Evolutionary conservation across 352 stramenopile genomes (phyloP), one percentile per base, ranked within the genome.

Genomic region (Phytophthora quininea): DNA sequence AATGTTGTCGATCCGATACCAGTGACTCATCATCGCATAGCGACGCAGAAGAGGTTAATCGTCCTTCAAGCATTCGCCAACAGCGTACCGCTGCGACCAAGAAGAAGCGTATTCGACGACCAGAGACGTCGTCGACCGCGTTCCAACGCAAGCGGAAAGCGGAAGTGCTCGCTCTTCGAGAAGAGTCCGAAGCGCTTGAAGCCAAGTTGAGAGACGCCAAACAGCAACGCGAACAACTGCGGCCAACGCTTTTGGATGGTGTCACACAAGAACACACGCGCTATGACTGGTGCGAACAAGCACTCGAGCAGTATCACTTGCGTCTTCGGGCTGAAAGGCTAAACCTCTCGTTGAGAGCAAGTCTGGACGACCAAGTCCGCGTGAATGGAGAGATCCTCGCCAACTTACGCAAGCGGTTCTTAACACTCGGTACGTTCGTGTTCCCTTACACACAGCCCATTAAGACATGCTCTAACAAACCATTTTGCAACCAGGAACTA

Each of bases 321-420:
- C 69, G 69, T n/a, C 49, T 65, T 31, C 50, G 19, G 4, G 54
- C 69, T 14, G 68, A 76, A 46, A 54, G 61, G 0, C 61, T 30
- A 0, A 76, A 76, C 32, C 49, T 52, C 14, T 66, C 64, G 29
- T 42, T 76, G 8, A 73, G 66, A 54, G 54, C 54, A 3, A 32
- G 62, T 30, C 60, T 65, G 47, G 33, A 15, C 1, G 57, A 40
- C 8, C 68, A 76, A 54, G n/a, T 32, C n/a, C 47, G 61, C 38
- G 10, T 69, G 8, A 46, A 54, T 37, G 24, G 54, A 0, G 11
- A 54, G 1, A 38, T 72, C 14, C 49, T 58, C 29, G 40, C 54
- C 5, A 32, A 63, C 10, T 47, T 76, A 19, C 50, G 14, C 12
- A 49, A 29, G 15, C 15, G 43, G 29, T 49, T 29, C 15, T 29